Evolutionary conservation across 148 eudicot genomes (phyloP), one percentile per base, ranked within the genome.

Genomic region (Silene conica): DNA sequence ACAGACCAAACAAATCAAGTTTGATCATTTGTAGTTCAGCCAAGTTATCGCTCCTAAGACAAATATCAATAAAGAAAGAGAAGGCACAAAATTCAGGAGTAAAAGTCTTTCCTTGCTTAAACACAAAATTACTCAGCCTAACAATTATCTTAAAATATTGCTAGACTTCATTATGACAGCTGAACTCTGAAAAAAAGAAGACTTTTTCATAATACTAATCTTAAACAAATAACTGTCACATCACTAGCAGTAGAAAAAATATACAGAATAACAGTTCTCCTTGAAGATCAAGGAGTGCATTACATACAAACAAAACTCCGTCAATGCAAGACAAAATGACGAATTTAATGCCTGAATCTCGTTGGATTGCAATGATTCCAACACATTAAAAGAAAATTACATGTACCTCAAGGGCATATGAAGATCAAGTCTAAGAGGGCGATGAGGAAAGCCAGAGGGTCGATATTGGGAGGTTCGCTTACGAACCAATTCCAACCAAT

Each of bases 401-500:
- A 38, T 31, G 43, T 77, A 96, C 99, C 99, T 92, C 77, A 83
- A 72, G 80, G 85, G 85, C 84, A 82, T 78, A 81, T 78, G 80
- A 76, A 72, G 73, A 83, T 80, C 75, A 12, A 72, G 65, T 52
- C 85, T 76, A 4, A 67, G 67, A 74, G 83, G 86, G 6, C 97
- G 90, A 64, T 73, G 83, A 75, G 97, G 92, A 79, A 92, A 89
- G 18, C 97, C 90, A 1, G 98, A 91, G 25, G 87, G 77, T n/a
- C 86, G 81, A 76, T 80, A 78, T 75, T 77, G 85, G 43, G 88
- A 81, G 23, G 93, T 92, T 63, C 97, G 88, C 77, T 89, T 96
- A 21, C 99, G 96, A 65, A 96, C 99, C 79, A 89, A 79, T 76
- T 92, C 97, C 80, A 96, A 79, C 99, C 99, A 96, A 86, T 96